These are phyloP conservation scores for Apophysomyces variabilis DNA, from an alignment of 371 early-diverging fungal species.

Conservation along the genomic window DNA sequence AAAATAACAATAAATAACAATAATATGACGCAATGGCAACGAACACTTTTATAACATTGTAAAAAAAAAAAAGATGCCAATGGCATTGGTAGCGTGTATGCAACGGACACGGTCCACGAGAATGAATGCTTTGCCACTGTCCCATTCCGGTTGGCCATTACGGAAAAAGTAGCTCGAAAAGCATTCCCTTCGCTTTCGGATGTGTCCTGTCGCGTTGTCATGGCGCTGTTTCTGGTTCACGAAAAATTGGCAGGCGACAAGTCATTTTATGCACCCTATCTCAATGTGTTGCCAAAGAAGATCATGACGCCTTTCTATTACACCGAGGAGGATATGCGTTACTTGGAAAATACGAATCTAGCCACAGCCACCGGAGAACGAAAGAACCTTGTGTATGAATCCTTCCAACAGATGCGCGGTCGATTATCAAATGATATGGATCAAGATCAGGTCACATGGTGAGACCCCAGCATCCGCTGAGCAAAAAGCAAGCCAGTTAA, in stretches of 20 bases:
- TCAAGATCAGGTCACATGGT: constrained; percentile 41
- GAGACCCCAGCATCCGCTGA: constrained; percentile 4
- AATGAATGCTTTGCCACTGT: constrained; percentile 42
- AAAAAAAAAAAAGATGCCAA: constrained; percentile 25
- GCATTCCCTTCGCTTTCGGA: constrained; percentile 30
- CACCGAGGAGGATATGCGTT: constrained; percentile 48
- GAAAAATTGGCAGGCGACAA: constrained; percentile 35
- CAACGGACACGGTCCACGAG: constrained; percentile 31
- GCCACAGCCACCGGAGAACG: constrained; percentile 48
- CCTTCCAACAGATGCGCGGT: constrained; percentile 38
- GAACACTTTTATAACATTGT: neutral
- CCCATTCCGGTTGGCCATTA: constrained; percentile 49
- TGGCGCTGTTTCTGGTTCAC: constrained; percentile 43
- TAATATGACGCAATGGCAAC: too few species aligned
- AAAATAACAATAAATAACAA: too few species aligned
- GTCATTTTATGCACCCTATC: constrained; percentile 57
- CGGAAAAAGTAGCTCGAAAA: constrained; percentile 49
- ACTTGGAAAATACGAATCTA: constrained; percentile 56
- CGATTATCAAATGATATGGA: constrained; percentile 31
- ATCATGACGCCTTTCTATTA: constrained; percentile 52
- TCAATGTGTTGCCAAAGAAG: constrained; percentile 49
- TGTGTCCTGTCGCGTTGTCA: constrained; percentile 42
- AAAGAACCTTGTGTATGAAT: constrained; percentile 26
- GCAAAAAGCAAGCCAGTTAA: constrained; percentile 2
- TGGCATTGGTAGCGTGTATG: constrained; percentile 50